A percentile compares a stretch with the other conserved stretches of the same genome.
phyloP scores from a whole-genome alignment of 352 stramenopile species.

The Pythium myriotylum region DNA sequence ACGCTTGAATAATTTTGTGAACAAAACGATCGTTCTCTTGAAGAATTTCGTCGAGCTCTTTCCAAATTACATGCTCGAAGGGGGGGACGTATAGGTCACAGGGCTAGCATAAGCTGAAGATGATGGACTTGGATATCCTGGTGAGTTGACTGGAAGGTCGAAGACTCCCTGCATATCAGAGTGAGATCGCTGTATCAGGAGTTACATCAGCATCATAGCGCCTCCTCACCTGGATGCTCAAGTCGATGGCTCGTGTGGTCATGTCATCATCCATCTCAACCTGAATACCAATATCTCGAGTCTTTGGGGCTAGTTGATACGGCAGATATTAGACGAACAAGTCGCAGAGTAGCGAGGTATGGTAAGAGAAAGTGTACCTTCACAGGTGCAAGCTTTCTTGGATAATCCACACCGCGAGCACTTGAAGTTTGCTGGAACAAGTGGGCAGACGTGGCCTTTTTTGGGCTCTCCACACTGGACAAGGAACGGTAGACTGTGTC shows the following conservation, averaged over 20 bases:
- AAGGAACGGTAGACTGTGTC: too few species aligned
- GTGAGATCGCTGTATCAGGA: too few species aligned
- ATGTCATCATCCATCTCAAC: slow-evolving; percentile 84
- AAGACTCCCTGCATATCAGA: slow-evolving; percentile 53
- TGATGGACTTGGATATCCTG: slow-evolving; percentile 46
- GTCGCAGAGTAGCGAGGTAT: too few species aligned
- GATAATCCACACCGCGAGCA: slow-evolving; percentile 71
- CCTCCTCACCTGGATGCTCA: slow-evolving; percentile 75
- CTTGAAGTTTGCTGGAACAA: slow-evolving; percentile 84
- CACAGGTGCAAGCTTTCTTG: slow-evolving; percentile 79
- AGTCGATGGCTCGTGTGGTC: slow-evolving; percentile 74
- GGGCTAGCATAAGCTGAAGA: slow-evolving; percentile 33
- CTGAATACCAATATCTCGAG: slow-evolving; percentile 69
- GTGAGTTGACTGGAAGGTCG: slow-evolving; percentile 51
- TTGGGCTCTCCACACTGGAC: slow-evolving; percentile 80
- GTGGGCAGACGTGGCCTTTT: slow-evolving; percentile 84
- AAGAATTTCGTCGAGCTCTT: background rate
- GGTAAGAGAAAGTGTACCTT: slow-evolving; percentile 30
- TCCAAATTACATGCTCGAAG: slow-evolving; percentile 18
- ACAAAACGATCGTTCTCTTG: background rate
- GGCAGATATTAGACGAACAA: background rate
- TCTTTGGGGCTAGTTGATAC: slow-evolving; percentile 44
- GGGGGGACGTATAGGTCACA: slow-evolving; percentile 19
- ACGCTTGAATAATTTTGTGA: slow-evolving; percentile 38
- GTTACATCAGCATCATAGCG: too few species aligned